Conservation (phyloP, 2,329 filamentous ascomycete genomes). For the Ceratocystis lukuohia region DNA sequence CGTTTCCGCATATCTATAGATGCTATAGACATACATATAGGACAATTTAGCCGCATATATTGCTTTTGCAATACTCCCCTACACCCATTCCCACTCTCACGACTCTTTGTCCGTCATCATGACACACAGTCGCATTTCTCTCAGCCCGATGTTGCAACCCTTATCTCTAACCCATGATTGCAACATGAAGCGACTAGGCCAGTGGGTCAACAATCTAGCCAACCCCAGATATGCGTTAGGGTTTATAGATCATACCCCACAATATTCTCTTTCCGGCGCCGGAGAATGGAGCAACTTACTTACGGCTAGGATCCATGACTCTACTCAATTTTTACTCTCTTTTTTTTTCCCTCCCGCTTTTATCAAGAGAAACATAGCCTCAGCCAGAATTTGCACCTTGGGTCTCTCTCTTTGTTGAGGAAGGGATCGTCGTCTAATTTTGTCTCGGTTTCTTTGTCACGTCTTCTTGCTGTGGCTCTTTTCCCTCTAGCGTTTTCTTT, state of each 20-base stretch:
- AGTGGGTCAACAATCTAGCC: background rate
- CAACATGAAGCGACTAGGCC: background rate
- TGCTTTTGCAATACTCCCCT: background rate
- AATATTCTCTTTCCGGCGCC: slow-evolving; percentile 5
- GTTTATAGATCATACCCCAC: background rate
- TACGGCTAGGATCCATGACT: slow-evolving; percentile 6
- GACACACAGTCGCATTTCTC: background rate
- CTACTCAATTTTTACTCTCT: slow-evolving; percentile 2
- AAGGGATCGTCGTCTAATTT: background rate
- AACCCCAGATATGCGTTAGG: background rate
- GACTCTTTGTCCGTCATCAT: background rate
- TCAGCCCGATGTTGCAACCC: background rate
- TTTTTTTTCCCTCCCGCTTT: slow-evolving; percentile 16
- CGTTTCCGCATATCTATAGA: background rate
- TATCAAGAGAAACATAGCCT: slow-evolving; percentile 13
- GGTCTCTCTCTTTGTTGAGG: slow-evolving; percentile 9
- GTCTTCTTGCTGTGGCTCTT: background rate
- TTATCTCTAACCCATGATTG: background rate
- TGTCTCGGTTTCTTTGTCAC: background rate
- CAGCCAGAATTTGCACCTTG: background rate
- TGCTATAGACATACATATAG: background rate
- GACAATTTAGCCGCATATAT: background rate
- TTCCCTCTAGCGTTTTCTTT: background rate
- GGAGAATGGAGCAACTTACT: background rate
- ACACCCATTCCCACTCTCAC: background rate